Conservation (phyloP, 257 asterid genomes). For the Petunia secreta region DNA sequence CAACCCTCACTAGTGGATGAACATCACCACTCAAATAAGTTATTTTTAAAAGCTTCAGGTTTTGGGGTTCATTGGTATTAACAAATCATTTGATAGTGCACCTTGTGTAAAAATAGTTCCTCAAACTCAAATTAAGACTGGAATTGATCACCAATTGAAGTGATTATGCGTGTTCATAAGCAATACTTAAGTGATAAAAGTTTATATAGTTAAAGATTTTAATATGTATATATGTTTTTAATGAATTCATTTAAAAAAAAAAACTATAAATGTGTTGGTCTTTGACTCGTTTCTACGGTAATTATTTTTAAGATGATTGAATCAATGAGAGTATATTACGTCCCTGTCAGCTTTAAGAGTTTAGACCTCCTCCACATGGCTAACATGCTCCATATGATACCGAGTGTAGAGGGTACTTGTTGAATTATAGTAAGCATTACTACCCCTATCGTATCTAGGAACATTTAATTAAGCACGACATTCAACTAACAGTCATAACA, state of each 20-base stretch:
- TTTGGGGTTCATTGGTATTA: no score
- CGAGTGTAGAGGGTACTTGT: neutral
- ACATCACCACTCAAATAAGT: no score
- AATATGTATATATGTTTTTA: no score
- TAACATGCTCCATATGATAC: neutral
- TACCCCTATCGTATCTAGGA: neutral
- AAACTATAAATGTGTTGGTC: neutral
- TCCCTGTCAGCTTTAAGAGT: neutral
- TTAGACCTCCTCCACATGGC: conserved; percentile 5
- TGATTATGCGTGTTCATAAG: neutral
- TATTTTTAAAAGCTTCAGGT: no score
- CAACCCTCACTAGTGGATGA: no score
- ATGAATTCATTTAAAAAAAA: neutral
- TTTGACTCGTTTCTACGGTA: no score
- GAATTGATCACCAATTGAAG: no score
- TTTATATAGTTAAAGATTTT: neutral
- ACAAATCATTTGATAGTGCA: no score
- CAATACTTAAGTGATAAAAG: neutral
- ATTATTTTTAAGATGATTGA: neutral
- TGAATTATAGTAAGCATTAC: neutral
- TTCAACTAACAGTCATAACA: neutral
- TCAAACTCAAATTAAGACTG: no score
- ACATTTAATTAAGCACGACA: neutral
- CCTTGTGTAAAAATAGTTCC: no score
- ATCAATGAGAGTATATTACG: neutral